Base-by-base conservation (phyloP, 495 filamentous ascomycete species). In the Penicillium atrosanguineum region DNA sequence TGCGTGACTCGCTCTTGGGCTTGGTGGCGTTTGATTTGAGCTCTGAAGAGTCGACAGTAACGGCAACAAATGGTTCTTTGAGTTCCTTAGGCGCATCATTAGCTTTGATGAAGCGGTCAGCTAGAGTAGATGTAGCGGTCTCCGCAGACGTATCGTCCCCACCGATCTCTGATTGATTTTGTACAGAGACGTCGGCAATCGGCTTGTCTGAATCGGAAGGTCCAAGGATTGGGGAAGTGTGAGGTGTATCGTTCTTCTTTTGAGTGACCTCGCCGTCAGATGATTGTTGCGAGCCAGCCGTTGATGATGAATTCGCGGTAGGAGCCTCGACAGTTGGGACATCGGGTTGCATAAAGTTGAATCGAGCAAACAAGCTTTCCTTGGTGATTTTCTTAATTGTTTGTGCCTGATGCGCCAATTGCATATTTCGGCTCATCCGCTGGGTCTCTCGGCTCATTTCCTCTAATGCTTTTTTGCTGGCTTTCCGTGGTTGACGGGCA, bases 381-480 rank as follows among this genome's bases (percentile, higher is more conserved):
- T 90, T 95, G 11, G 85, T 85, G 49, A 96, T 88, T 70, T 91
- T 97, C 75, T 94, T 97, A 74, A 88, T 94, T 3, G 91, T 93
- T 64, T 83, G 87, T 7, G 89, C 87, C 63, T 97, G 84, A 65
- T 97, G 91, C n/a, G 87, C 82, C 20, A 99, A 75, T 63, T 97
- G 94, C 80, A 94, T 85, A 57, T 88, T 94, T 52, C 94, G 82
- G 56, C 80, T 85, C 77, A 99, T 80, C 20, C 95, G 86, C 69
- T 97, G 92, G 1, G 93, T 96, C 69, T 97, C 94, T 40, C 89
- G 79, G 50, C 83, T 83, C 86, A 97, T 96, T 63, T 97, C 93
- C 69, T 96, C 89, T n/a, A 96, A 51, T 0, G 95, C 94, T 74
- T 93, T 96, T 74, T 95, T 97, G 72, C 92, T 90, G 4, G 94